Evolutionary conservation across 805 yeast genomes (phyloP).

Genomic region (Teunomyces atbi): DNA sequence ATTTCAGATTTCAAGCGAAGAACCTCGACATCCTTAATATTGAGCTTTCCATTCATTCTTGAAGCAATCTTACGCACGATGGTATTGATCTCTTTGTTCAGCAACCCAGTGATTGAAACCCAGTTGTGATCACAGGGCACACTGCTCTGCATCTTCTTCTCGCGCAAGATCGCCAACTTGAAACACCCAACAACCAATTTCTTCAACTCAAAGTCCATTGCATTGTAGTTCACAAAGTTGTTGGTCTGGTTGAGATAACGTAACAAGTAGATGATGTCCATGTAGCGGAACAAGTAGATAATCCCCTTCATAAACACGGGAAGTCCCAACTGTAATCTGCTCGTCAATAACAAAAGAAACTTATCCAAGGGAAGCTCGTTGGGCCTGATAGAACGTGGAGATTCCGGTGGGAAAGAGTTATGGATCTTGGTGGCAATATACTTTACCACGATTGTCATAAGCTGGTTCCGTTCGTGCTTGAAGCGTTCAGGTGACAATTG

Average conservation of each 20-base stretch:
- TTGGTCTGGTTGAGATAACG: conserved; percentile 46
- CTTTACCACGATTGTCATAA: conserved; percentile 43
- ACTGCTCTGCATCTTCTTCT: conserved; percentile 13
- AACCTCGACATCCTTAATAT: conserved; percentile 37
- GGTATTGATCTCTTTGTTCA: conserved; percentile 32
- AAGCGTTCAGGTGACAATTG: conserved; percentile 18
- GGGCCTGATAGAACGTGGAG: conserved; percentile 20
- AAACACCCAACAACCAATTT: conserved; percentile 43
- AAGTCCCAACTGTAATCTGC: conserved; percentile 35
- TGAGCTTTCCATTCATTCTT: conserved; percentile 41
- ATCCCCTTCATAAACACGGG: conserved; percentile 40
- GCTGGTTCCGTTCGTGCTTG: conserved; percentile 31
- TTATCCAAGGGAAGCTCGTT: conserved; percentile 39
- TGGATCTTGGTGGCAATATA: conserved; percentile 43
- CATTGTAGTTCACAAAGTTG: conserved; percentile 42
- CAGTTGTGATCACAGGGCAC: conserved; percentile 23
- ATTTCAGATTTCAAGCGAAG: conserved; percentile 38
- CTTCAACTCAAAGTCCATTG: conserved; percentile 42
- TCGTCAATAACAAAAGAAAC: conserved; percentile 36
- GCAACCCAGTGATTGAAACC: conserved; percentile 36
- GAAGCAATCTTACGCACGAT: conserved; percentile 35
- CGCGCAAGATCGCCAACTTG: conserved; percentile 36
- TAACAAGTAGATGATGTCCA: conserved; percentile 45
- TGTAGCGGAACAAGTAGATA: conserved; percentile 43
- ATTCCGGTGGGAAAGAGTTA: conserved; percentile 43